Conservation (phyloP, 108 stramenopile species). For the Skeletonema marinoi region DNA sequence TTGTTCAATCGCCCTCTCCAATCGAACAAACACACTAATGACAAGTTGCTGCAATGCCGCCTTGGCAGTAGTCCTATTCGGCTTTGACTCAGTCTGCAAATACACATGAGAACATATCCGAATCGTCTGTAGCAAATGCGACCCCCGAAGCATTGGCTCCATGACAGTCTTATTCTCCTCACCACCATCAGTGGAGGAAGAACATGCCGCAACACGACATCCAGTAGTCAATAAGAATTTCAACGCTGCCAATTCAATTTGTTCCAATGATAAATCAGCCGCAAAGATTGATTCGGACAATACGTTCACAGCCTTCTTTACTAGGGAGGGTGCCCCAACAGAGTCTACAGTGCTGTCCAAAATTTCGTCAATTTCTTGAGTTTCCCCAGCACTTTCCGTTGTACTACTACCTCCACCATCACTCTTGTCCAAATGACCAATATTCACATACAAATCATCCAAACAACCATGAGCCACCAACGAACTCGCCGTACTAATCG, state of each 20-base stretch:
- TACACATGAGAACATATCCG: slow-evolving; percentile 93
- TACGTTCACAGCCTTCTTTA: slow-evolving; percentile 55
- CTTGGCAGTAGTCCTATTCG: slow-evolving; percentile 95
- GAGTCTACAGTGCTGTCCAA: not conserved
- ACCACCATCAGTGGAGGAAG: not conserved
- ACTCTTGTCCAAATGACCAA: slow-evolving; percentile 24
- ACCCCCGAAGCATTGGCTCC: slow-evolving; percentile 79
- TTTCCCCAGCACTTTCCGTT: not conserved
- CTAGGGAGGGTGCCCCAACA: slow-evolving; percentile 21
- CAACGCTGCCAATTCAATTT: slow-evolving; percentile 70
- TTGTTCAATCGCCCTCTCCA: slow-evolving; percentile 55
- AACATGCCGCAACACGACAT: slow-evolving; percentile 46
- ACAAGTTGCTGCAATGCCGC: slow-evolving; percentile 95
- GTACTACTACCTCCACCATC: not conserved
- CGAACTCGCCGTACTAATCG: slow-evolving; percentile 59
- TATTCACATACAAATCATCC: slow-evolving; percentile 61
- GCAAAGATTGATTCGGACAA: slow-evolving; percentile 67
- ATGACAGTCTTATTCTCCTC: not conserved
- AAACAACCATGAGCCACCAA: slow-evolving; percentile 83
- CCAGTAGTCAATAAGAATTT: slow-evolving; percentile 81
- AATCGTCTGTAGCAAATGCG: slow-evolving; percentile 89
- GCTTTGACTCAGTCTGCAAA: slow-evolving; percentile 74
- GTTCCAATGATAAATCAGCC: slow-evolving; percentile 61
- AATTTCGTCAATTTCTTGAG: slow-evolving; percentile 12
- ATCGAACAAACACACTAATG: slow-evolving; percentile 87